A percentile compares a stretch with the other conserved stretches of the same genome.
Evolutionary conservation across 2,329 filamentous ascomycete genomes (phyloP).

Genomic region (Cadophora malorum): DNA sequence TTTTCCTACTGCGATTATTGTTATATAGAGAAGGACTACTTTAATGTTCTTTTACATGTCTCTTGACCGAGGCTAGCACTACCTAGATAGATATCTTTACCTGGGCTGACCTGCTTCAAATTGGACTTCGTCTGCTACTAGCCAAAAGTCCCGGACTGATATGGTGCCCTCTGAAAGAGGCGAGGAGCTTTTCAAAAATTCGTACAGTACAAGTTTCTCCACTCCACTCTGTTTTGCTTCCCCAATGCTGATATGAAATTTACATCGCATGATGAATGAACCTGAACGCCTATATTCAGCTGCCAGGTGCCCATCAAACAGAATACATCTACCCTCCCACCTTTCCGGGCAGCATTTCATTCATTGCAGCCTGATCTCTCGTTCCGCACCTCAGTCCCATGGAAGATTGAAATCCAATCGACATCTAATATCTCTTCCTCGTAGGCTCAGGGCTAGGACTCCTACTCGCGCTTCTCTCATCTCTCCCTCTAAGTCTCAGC

Average conservation of each 20-base stretch:
- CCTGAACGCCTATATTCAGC: slow-evolving; percentile 35
- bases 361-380: neutral
- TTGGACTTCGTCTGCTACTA: too few species aligned
- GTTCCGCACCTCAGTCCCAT: neutral
- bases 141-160: too few species aligned
- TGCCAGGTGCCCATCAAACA: slow-evolving; percentile 18
- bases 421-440: slow-evolving; percentile 67
- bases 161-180: too few species aligned
- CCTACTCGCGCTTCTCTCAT: slow-evolving; percentile 80
- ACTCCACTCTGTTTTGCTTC: neutral
- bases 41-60: too few species aligned
- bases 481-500: slow-evolving; percentile 82
- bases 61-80: too few species aligned
- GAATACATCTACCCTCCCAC: neutral
- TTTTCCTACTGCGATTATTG: too few species aligned
- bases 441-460: slow-evolving; percentile 88
- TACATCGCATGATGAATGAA: slow-evolving; percentile 11
- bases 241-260: neutral
- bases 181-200: neutral
- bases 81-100: too few species aligned
- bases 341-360: neutral
- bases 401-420: neutral
- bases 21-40: too few species aligned
- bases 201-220: slow-evolving; percentile 1
- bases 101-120: too few species aligned